Conservation (phyloP, 768 basidiomycete species). For the Amanita pallidorosea region DNA sequence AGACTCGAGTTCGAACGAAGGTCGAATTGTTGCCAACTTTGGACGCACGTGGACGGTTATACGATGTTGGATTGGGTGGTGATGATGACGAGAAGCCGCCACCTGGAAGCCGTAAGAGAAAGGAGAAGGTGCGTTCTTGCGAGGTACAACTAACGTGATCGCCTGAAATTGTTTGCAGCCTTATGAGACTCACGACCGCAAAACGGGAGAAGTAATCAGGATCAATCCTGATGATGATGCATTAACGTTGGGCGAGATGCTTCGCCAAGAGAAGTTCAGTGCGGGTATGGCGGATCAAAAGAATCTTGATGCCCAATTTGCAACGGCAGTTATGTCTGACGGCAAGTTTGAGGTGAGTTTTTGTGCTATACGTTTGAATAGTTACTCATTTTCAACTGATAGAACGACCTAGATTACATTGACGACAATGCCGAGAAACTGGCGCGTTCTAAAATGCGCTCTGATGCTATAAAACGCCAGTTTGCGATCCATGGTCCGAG, state of each 20-base stretch:
- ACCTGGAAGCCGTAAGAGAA: constrained; percentile 73
- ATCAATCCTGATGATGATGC: constrained; percentile 88
- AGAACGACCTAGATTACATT: constrained; percentile 89
- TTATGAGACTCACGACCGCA: constrained; percentile 85
- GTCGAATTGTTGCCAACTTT: constrained; percentile 86
- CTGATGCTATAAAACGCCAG: constrained; percentile 91
- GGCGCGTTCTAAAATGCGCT: constrained; percentile 89
- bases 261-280: constrained; percentile 85
- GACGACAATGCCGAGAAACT: constrained; percentile 95
- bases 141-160: not conserved
- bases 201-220: constrained; percentile 83
- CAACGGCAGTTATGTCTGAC: constrained; percentile 79
- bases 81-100: constrained; percentile 38
- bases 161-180: constrained; percentile 14
- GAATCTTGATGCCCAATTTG: constrained; percentile 83
- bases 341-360: constrained; percentile 68
- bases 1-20: constrained; percentile 37
- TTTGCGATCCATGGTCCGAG: constrained; percentile 87
- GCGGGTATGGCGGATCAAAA: constrained; percentile 89
- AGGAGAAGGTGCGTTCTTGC: constrained; percentile 46
- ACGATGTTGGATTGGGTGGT: constrained; percentile 77
- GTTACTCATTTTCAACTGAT: not conserved
- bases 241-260: constrained; percentile 79
- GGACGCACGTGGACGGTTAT: constrained; percentile 74
- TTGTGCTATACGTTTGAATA: not conserved